These are phyloP conservation scores for Vinca minor DNA, from an alignment of 257 asterid genomes.

Conservation along the genomic window DNA sequence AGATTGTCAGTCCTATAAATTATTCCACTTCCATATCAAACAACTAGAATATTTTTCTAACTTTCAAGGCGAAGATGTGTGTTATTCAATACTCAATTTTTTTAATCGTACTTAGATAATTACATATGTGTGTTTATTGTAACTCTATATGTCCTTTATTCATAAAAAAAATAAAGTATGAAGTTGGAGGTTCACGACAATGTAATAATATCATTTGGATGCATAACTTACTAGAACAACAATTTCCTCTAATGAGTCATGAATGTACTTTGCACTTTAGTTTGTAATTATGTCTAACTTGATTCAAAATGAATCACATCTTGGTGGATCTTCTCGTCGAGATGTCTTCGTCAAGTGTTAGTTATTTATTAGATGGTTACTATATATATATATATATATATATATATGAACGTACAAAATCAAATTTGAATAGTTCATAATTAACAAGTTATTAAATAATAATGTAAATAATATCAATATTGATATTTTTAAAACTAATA, in stretches of 20 bases:
- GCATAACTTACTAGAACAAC: background rate
- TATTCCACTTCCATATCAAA: constrained; percentile 40
- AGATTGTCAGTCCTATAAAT: constrained; percentile 70
- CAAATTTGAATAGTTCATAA: no score
- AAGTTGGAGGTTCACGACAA: background rate
- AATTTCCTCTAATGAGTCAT: background rate
- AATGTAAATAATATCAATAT: no score
- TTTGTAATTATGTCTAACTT: background rate
- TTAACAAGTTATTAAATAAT: no score
- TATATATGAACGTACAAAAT: no score
- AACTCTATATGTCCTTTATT: background rate
- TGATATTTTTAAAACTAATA: no score
- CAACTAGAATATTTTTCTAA: constrained; percentile 50
- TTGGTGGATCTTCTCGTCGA: background rate
- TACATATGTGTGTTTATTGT: constrained; percentile 7
- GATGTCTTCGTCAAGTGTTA: background rate
- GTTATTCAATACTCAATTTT: constrained; percentile 22
- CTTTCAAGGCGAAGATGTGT: constrained; percentile 80
- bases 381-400: no score
- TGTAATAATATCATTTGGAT: no score
- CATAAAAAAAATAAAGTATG: background rate
- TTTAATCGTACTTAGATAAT: constrained; percentile 3
- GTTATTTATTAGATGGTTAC: background rate
- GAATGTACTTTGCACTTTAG: background rate
- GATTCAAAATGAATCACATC: background rate